Evolutionary conservation across 228 moss, liverwort and hornwort species (phyloP), one percentile per base, ranked within the genome.

Genomic region (Sphagnum fallax): DNA sequence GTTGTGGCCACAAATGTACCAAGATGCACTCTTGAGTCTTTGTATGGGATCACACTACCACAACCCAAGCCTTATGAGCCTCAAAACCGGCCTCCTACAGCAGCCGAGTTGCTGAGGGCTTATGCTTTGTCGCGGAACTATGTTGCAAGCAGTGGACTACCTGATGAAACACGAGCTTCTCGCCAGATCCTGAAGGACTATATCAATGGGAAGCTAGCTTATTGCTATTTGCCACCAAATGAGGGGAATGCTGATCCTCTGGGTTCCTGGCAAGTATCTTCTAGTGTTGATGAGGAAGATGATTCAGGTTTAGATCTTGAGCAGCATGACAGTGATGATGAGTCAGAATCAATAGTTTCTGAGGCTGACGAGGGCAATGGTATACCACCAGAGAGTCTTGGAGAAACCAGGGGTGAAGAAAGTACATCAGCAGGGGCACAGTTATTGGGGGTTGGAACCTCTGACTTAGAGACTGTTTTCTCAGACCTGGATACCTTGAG

Each of bases 111-210:
- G 18, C 79, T 85, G 5, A 76, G 76, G 13, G 73, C 76, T 16
- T 79, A 71, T 64, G 82, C 85, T 53, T 74, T 74, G 11, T 77
- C 79, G 5, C 77, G 85, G 7, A 82, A 82, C 6, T 76, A 81
- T 47, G 81, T 85, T 53, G 74, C 84, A 5, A 78, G 77, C 70
- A 67, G 84, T 64, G 84, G 84, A 66, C 66, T 85, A 10, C 84
- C 85, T 47, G 85, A 85, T 73, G 85, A 85, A 65, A 85, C 85
- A 53, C 73, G 85, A 15, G 72, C 81, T 2, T 76, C 85, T 14
- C 76, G 85, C 8, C 11, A 76, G 48, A 85, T 85, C 53, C 48
- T 85, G 67, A 85, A 85, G 32, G 85, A 85, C 63, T 85, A 76
- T 60, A 16, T 79, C 32, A 75, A 75, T 52, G 85, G 85, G n/a